Percentiles rank a stretch among this genome's conserved stretches.
Evolutionary conservation across 2,329 filamentous ascomycete species (phyloP).

Genomic region (Paecilomyces variotii): DNA sequence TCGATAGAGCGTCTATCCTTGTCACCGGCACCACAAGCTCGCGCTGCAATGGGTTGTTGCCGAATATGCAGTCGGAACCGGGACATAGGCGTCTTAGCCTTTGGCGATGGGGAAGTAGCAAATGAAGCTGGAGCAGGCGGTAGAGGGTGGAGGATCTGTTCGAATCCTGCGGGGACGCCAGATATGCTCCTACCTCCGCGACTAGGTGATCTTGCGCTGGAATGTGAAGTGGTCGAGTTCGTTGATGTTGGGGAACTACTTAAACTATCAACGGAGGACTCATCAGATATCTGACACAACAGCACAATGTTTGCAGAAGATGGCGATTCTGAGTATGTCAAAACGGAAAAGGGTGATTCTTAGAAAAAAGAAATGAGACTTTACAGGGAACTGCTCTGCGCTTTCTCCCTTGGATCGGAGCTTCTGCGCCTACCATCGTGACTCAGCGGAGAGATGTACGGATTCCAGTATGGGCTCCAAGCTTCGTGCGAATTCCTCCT

Average conservation of each 20-base stretch:
- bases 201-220: conserved; percentile 14
- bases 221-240: neutral
- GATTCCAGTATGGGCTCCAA: neutral
- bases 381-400: neutral
- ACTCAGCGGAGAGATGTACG: neutral
- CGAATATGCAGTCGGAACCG: conserved; percentile 36
- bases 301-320: neutral
- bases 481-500: neutral
- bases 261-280: neutral
- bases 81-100: conserved; percentile 12
- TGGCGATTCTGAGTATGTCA: neutral
- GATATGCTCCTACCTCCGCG: conserved; percentile 11
- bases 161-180: conserved; percentile 29
- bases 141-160: conserved; percentile 21
- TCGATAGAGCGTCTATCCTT: conserved; percentile 40
- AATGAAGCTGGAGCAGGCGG: conserved; percentile 9
- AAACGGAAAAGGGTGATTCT: neutral
- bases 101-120: conserved; percentile 16
- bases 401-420: neutral
- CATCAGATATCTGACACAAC: neutral
- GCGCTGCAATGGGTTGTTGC: conserved; percentile 39
- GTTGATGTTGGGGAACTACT: neutral
- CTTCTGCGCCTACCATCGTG: neutral
- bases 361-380: neutral
- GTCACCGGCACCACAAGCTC: conserved; percentile 40